Conservation (phyloP, 805 yeast genomes). For the Cyberlindnera meyerae region DNA sequence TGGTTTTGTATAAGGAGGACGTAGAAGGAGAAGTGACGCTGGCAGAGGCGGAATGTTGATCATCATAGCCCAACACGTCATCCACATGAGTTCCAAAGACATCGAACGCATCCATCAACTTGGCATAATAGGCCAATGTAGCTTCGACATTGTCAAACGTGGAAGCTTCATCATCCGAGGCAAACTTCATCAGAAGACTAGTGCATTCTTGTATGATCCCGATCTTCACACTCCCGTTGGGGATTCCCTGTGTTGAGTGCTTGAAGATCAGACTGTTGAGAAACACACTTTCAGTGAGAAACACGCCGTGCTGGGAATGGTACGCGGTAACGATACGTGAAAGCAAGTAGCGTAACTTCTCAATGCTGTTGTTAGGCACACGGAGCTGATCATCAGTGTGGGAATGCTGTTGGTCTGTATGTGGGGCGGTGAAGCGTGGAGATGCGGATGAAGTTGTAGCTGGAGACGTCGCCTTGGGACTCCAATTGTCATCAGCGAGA, state of each 20-base stretch:
- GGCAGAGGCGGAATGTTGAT: constrained; percentile 1
- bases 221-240: constrained; percentile 23
- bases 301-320: constrained; percentile 19
- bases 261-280: constrained; percentile 15
- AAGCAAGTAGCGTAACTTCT: constrained; percentile 9
- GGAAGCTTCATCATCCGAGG: constrained; percentile 5
- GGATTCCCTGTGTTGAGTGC: constrained; percentile 9
- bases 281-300: constrained; percentile 14
- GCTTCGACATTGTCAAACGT: constrained; percentile 8
- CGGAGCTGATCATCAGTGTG: constrained; percentile 1
- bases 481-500: too few relatives aligned
- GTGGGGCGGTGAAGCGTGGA: too few relatives aligned
- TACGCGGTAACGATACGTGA: constrained; percentile 15
- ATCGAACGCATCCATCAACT: constrained; percentile 25
- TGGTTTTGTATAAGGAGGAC: constrained; percentile 1
- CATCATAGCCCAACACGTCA: background rate
- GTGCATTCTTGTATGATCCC: constrained; percentile 23
- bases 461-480: too few relatives aligned
- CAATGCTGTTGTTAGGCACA: constrained; percentile 11
- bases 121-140: constrained; percentile 20
- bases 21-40: too few relatives aligned
- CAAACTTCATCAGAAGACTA: constrained; percentile 11
- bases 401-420: too few relatives aligned
- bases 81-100: constrained; percentile 7
- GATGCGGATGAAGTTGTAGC: too few relatives aligned